phyloP scores from a whole-genome alignment of 2,329 filamentous ascomycete species.

The Didymella pinodella region DNA sequence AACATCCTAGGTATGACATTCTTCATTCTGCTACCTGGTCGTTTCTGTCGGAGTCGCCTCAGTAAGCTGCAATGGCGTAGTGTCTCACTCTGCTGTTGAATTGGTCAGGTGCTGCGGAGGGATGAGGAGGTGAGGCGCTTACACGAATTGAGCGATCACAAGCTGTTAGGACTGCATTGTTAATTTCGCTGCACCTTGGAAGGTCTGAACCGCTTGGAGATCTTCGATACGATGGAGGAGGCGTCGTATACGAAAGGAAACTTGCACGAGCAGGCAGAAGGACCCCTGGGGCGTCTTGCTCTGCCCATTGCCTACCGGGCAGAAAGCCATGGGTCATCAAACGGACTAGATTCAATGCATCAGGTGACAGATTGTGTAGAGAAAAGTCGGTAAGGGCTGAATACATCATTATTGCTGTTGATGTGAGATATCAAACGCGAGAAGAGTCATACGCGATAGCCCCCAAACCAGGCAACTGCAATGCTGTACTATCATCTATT shows the following conservation, averaged over 20 bases:
- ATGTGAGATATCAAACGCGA: not conserved
- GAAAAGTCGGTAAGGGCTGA: not conserved
- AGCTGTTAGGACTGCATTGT: not conserved
- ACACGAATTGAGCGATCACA: not conserved
- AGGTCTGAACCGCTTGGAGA: not conserved
- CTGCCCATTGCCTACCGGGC: not conserved
- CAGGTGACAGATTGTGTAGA: not conserved
- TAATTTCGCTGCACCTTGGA: not conserved
- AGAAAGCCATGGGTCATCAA: not conserved
- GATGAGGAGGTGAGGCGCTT: not conserved
- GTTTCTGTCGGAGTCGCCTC: too few species aligned
- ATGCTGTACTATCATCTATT: constrained; percentile 11
- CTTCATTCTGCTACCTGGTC: too few species aligned
- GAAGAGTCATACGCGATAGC: constrained; percentile 3
- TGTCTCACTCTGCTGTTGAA: not conserved
- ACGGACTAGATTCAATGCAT: not conserved
- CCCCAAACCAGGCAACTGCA: not conserved
- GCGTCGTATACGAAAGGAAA: not conserved
- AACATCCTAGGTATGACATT: too few species aligned
- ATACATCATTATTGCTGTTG: not conserved
- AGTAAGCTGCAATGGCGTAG: not conserved
- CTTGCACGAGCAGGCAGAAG: not conserved
- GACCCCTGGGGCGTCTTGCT: not conserved
- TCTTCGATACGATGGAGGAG: not conserved
- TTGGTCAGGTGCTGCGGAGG: not conserved